These are phyloP conservation scores for Cardamine chenopodiifolia DNA, from an alignment of 345 rosid genomes.

Conservation along the genomic window DNA sequence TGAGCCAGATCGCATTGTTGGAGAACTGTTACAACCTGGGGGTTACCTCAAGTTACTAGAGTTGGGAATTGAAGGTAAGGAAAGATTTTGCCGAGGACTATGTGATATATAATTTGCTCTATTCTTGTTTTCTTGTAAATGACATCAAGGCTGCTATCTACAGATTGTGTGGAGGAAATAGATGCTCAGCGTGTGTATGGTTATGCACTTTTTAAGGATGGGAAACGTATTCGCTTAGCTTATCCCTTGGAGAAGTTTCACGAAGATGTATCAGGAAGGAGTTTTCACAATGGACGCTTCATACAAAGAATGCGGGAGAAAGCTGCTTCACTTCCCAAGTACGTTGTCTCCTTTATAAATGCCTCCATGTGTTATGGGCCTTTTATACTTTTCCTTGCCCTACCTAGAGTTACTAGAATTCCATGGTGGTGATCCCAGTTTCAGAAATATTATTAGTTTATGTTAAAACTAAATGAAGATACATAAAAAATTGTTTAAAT, in stretches of 20 bases:
- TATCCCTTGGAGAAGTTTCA: conserved; percentile 59
- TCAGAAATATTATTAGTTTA: not conserved
- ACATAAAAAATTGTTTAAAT: not conserved
- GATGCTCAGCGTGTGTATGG: conserved; percentile 60
- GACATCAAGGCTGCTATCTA: conserved; percentile 8
- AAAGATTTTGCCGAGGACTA: not conserved
- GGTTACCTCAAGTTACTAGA: conserved; percentile 76
- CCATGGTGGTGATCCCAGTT: not conserved
- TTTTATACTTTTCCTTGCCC: not conserved
- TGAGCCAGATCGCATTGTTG: conserved; percentile 76
- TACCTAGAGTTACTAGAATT: not conserved
- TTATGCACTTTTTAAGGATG: conserved; percentile 56
- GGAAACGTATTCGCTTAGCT: conserved; percentile 46
- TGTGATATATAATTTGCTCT: not conserved
- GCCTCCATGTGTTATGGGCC: not conserved
- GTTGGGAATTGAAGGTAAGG: conserved; percentile 67
- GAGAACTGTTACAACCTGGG: conserved; percentile 77
- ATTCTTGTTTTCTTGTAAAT: not conserved
- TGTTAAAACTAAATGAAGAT: not conserved
- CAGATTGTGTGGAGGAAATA: conserved; percentile 61
- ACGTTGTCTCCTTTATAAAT: not conserved
- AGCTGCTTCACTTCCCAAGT: conserved; percentile 55
- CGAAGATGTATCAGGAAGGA: conserved; percentile 54
- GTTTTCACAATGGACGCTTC: conserved; percentile 58
- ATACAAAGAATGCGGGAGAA: conserved; percentile 57